Conservation (phyloP, 2,329 filamentous ascomycete genomes). For the Sarocladiaceae sp. region DNA sequence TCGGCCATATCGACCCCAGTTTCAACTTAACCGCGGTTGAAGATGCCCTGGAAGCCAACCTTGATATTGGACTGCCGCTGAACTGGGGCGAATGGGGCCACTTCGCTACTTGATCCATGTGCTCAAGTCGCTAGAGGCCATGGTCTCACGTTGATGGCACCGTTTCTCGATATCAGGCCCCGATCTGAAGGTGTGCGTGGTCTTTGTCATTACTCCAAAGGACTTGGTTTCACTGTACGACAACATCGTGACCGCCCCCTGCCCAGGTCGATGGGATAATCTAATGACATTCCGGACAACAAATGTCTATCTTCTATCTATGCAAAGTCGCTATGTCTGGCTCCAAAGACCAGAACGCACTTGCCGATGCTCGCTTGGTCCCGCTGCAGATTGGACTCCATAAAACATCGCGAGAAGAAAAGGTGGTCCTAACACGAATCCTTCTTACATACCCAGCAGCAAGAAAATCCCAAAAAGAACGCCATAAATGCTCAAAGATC, state of each 20-base stretch:
- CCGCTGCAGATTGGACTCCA: background rate
- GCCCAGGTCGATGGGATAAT: too few species aligned
- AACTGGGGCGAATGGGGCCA: slow-evolving; percentile 44
- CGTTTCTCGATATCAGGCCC: too few species aligned
- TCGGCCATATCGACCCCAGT: slow-evolving; percentile 48
- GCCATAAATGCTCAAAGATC: background rate
- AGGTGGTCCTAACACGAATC: background rate
- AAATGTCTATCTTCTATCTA: slow-evolving; percentile 2
- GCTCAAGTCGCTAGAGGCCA: too few species aligned
- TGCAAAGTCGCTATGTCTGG: background rate
- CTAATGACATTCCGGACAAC: background rate
- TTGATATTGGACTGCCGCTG: slow-evolving; percentile 46
- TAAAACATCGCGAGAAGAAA: background rate
- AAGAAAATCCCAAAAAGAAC: slow-evolving; percentile 1
- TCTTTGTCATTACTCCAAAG: too few species aligned
- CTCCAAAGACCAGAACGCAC: background rate
- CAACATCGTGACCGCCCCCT: too few species aligned
- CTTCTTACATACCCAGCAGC: background rate
- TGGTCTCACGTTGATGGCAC: too few species aligned
- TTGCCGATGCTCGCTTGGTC: background rate
- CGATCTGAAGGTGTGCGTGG: too few species aligned
- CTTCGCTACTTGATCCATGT: slow-evolving; percentile 24
- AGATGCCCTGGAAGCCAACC: slow-evolving; percentile 46
- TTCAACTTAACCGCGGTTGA: slow-evolving; percentile 49
- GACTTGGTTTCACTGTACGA: too few species aligned